Evolutionary conservation across 2,329 filamentous ascomycete species (phyloP).

Genomic region (Exophiala sp.): DNA sequence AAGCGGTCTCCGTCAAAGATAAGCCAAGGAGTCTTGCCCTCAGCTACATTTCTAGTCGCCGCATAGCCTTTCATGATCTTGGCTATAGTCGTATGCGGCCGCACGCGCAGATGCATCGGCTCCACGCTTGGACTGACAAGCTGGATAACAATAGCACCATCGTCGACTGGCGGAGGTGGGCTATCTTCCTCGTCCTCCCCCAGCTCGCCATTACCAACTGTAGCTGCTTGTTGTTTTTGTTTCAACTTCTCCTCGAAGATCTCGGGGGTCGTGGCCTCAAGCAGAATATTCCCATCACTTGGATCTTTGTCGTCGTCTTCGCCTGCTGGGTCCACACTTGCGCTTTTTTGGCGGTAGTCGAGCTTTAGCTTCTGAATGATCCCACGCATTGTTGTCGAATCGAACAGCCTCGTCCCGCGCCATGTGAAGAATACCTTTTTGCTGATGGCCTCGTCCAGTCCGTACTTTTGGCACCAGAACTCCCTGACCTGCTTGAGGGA

Average conservation of each 20-base stretch:
- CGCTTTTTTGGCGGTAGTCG: constrained; percentile 10
- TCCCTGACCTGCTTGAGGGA: constrained; percentile 63
- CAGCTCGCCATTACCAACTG: neutral
- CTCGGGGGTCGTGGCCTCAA: constrained; percentile 73
- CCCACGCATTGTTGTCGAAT: constrained; percentile 68
- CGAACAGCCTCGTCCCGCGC: constrained; percentile 68
- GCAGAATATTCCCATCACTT: constrained; percentile 59
- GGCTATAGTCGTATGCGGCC: constrained; percentile 53
- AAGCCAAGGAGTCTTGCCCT: constrained; percentile 57
- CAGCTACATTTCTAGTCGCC: constrained; percentile 49
- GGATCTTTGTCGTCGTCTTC: constrained; percentile 43
- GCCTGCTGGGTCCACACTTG: constrained; percentile 40
- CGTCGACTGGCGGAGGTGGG: neutral
- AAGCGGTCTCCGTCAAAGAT: constrained; percentile 74
- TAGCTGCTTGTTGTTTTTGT: constrained; percentile 46
- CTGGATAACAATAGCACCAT: constrained; percentile 42
- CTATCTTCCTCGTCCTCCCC: neutral
- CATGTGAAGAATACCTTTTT: constrained; percentile 72
- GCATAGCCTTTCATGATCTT: constrained; percentile 63
- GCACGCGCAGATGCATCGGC: constrained; percentile 49
- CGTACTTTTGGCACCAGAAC: constrained; percentile 66
- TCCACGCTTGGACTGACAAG: constrained; percentile 51
- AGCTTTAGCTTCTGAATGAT: constrained; percentile 48
- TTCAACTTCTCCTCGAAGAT: constrained; percentile 52
- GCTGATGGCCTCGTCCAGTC: constrained; percentile 47